Conservation (phyloP, 2,329 filamentous ascomycete species). For the Colletotrichum somersetense region DNA sequence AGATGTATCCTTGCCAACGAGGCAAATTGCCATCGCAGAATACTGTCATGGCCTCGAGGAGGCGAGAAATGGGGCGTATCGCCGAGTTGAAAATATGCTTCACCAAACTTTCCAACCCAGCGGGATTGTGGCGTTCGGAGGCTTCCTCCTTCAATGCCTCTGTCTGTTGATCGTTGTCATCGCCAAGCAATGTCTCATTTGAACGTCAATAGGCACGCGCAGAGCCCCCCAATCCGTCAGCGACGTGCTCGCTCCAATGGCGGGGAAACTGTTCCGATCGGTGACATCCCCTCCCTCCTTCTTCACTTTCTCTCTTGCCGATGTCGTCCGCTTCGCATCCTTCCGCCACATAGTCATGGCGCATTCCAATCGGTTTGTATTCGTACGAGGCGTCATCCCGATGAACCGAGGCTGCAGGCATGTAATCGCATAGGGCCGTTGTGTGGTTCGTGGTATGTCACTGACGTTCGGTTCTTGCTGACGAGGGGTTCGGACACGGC, state of each 20-base stretch:
- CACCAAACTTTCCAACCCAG: slow-evolving; percentile 16
- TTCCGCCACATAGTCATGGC: slow-evolving; percentile 15
- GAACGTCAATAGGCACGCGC: slow-evolving; percentile 1
- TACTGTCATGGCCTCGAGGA: background rate
- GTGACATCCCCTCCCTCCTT: background rate
- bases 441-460: slow-evolving; percentile 33
- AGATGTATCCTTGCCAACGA: background rate
- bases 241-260: slow-evolving; percentile 16
- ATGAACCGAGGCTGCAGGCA: slow-evolving; percentile 17
- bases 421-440: slow-evolving; percentile 26
- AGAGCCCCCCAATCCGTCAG: slow-evolving; percentile 5
- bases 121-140: slow-evolving; percentile 31
- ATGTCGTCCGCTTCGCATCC: slow-evolving; percentile 11
- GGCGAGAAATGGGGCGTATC: slow-evolving; percentile 19
- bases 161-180: slow-evolving; percentile 8
- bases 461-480: slow-evolving; percentile 23
- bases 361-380: slow-evolving; percentile 16
- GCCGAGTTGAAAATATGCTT: slow-evolving; percentile 22
- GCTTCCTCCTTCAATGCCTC: slow-evolving; percentile 7
- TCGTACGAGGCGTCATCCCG: slow-evolving; percentile 26
- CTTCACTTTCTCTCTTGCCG: slow-evolving; percentile 2
- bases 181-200: slow-evolving; percentile 2
- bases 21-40: slow-evolving; percentile 1
- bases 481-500: slow-evolving; percentile 36
- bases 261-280: slow-evolving; percentile 2